phyloP scores from a whole-genome alignment of 495 filamentous ascomycete species.

The Neurospora sublineolata region DNA sequence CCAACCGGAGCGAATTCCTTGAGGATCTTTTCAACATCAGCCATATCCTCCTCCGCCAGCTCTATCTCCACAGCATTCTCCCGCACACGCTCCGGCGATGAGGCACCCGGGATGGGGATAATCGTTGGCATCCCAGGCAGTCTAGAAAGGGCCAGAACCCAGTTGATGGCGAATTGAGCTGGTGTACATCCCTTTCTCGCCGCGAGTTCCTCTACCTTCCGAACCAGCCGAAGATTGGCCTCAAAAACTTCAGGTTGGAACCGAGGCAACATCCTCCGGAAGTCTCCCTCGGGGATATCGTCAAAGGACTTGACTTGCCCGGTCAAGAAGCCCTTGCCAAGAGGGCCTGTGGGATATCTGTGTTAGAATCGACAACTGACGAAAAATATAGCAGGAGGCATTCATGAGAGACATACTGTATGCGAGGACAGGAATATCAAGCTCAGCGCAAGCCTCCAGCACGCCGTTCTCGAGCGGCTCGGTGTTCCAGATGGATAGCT shows the following conservation, averaged over 20 bases:
- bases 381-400: neutral
- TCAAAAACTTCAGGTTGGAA: constrained; percentile 62
- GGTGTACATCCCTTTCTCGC: constrained; percentile 56
- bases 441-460: constrained; percentile 56
- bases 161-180: constrained; percentile 67
- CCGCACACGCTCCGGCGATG: constrained; percentile 30
- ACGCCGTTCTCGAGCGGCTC: constrained; percentile 65
- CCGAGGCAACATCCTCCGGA: constrained; percentile 43
- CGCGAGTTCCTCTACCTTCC: constrained; percentile 56
- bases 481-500: constrained; percentile 60
- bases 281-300: constrained; percentile 54
- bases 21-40: constrained; percentile 33
- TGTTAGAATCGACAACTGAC: constrained; percentile 6
- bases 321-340: constrained; percentile 32
- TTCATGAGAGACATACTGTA: constrained; percentile 37
- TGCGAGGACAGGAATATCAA: constrained; percentile 62
- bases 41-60: constrained; percentile 37
- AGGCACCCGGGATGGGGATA: constrained; percentile 74
- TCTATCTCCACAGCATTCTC: constrained; percentile 41
- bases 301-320: constrained; percentile 50
- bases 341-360: constrained; percentile 4
- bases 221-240: constrained; percentile 62
- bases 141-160: constrained; percentile 46
- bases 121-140: constrained; percentile 55
- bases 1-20: constrained; percentile 29